These are phyloP conservation scores for Pyrenophora seminiperda DNA, from an alignment of 2,329 filamentous ascomycete species.

Conservation along the genomic window DNA sequence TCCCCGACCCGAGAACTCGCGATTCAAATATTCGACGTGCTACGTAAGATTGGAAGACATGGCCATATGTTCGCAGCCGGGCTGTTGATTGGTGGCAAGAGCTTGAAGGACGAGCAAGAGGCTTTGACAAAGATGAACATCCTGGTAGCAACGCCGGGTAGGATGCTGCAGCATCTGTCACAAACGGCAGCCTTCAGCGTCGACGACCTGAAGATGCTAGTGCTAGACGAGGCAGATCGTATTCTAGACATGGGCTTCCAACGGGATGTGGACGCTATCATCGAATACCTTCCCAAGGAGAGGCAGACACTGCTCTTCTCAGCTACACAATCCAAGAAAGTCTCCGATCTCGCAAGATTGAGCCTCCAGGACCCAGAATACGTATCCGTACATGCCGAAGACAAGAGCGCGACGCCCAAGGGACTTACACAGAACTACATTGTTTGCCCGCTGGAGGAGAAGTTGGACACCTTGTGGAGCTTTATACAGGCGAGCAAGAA, in stretches of 20 bases:
- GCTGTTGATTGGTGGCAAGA: slow-evolving; percentile 91
- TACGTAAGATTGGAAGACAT: slow-evolving; percentile 85
- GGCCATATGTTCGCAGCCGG: slow-evolving; percentile 88
- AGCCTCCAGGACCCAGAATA: slow-evolving; percentile 93
- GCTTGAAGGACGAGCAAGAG: slow-evolving; percentile 82
- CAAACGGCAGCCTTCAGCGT: slow-evolving; percentile 90
- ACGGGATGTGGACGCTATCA: slow-evolving; percentile 83
- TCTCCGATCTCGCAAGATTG: slow-evolving; percentile 87
- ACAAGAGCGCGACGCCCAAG: slow-evolving; percentile 77
- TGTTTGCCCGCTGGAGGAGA: slow-evolving; percentile 80
- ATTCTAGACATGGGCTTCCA: slow-evolving; percentile 99
- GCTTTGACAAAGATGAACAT: slow-evolving; percentile 93
- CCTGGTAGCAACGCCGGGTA: slow-evolving; percentile 89
- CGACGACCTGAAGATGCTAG: slow-evolving; percentile 87
- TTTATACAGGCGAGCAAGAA: slow-evolving; percentile 92
- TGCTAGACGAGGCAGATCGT: slow-evolving; percentile 93
- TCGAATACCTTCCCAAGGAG: slow-evolving; percentile 84
- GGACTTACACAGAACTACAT: slow-evolving; percentile 91
- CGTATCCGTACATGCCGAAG: slow-evolving; percentile 87
- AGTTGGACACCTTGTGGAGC: slow-evolving; percentile 88
- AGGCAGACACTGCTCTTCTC: slow-evolving; percentile 94
- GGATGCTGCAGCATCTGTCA: slow-evolving; percentile 94
- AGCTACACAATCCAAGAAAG: slow-evolving; percentile 92
- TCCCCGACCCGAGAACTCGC: slow-evolving; percentile 94
- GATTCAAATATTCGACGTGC: slow-evolving; percentile 94